phyloP scores from a whole-genome alignment of 2,329 filamentous ascomycete genomes.

The Colletotrichum incanum region DNA sequence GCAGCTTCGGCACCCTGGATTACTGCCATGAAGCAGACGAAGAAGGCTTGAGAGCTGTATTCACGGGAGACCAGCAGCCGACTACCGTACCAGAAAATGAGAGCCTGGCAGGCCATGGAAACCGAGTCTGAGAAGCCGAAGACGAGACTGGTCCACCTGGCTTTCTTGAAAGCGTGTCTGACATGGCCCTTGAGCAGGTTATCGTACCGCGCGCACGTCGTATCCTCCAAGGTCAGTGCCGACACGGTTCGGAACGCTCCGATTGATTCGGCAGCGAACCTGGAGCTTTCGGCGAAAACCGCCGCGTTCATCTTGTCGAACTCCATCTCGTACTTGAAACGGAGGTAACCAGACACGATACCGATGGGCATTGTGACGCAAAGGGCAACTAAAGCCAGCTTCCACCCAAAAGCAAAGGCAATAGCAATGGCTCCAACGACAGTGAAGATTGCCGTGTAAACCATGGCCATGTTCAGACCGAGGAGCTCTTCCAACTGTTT shows the following conservation, averaged over 20 bases:
- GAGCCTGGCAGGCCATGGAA: conserved; percentile 73
- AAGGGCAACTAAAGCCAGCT: conserved; percentile 77
- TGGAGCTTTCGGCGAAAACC: conserved; percentile 80
- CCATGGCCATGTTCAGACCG: conserved; percentile 75
- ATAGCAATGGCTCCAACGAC: conserved; percentile 77
- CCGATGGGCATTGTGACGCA: conserved; percentile 72
- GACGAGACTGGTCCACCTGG: conserved; percentile 74
- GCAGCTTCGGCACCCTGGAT: conserved; percentile 78
- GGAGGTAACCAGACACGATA: conserved; percentile 64
- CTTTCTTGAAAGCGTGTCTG: conserved; percentile 71
- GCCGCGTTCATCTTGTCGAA: conserved; percentile 79
- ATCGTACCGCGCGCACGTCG: conserved; percentile 75
- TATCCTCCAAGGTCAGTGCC: conserved; percentile 78
- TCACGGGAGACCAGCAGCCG: conserved; percentile 69
- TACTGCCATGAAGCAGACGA: conserved; percentile 75
- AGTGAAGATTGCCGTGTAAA: conserved; percentile 75
- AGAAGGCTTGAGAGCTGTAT: conserved; percentile 63
- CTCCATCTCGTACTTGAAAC: conserved; percentile 72
- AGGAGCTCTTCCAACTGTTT: conserved; percentile 75
- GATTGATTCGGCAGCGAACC: conserved; percentile 83
- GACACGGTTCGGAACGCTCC: conserved; percentile 82
- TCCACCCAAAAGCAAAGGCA: conserved; percentile 83
- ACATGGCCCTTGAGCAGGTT: conserved; percentile 73
- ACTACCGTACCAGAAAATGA: conserved; percentile 79
- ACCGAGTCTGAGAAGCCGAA: conserved; percentile 81